These are phyloP conservation scores for Incumbomyces lentus DNA, from an alignment of 2,329 filamentous ascomycete species.

Conservation along the genomic window DNA sequence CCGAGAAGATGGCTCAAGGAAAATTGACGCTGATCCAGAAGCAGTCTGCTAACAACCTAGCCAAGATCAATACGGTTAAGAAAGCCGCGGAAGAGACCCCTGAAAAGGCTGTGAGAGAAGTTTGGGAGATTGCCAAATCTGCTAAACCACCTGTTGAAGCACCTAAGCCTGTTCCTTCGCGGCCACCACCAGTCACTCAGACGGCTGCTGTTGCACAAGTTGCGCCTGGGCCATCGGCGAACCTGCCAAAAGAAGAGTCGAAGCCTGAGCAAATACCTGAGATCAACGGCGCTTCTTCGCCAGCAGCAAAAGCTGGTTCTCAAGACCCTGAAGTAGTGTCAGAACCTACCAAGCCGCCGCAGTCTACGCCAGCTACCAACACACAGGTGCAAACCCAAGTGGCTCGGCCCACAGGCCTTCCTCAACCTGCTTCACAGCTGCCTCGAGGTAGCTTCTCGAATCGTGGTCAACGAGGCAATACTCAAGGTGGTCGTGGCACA, in stretches of 20 bases:
- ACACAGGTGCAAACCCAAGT: conserved; percentile 11
- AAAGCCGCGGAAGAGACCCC: conserved; percentile 79
- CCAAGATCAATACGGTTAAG: conserved; percentile 55
- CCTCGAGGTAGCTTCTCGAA: conserved; percentile 10
- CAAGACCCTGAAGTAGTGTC: conserved; percentile 14
- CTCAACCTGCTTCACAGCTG: conserved; percentile 1
- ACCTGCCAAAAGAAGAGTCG: neutral
- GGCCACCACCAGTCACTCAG: conserved; percentile 18
- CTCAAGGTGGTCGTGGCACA: conserved; percentile 25
- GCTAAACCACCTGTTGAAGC: conserved; percentile 43
- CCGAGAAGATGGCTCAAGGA: conserved; percentile 62
- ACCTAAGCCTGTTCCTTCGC: conserved; percentile 23
- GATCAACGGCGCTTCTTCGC: conserved; percentile 15
- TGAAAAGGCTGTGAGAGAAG: conserved; percentile 69
- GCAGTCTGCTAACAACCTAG: conserved; percentile 50
- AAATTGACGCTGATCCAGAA: conserved; percentile 57
- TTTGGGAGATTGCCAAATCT: conserved; percentile 70
- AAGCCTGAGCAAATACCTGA: conserved; percentile 8
- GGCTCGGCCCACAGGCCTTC: conserved; percentile 15
- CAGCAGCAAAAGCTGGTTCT: conserved; percentile 3
- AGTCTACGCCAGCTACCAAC: conserved; percentile 7
- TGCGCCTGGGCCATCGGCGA: conserved; percentile 13
- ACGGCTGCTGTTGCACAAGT: conserved; percentile 11
- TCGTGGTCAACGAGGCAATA: conserved; percentile 9
- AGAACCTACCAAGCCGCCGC: conserved; percentile 10